Conservation (phyloP, 2,329 filamentous ascomycete species). For the Pestalotiopsis sp. region DNA sequence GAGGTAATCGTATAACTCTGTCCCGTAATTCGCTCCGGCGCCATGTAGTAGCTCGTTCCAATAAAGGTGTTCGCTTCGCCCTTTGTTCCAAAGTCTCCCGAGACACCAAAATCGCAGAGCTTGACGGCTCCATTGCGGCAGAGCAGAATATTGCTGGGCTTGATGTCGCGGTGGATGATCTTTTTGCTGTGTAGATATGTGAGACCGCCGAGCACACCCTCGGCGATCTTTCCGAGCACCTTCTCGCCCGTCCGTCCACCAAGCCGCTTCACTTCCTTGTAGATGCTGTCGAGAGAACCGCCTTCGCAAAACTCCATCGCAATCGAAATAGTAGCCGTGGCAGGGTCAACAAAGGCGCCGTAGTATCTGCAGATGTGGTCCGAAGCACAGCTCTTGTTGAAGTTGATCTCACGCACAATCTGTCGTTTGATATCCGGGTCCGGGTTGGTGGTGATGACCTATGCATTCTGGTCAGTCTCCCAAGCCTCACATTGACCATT, state of each 20-base stretch:
- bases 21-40: slow-evolving; percentile 94
- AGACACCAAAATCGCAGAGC: slow-evolving; percentile 97
- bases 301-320: slow-evolving; percentile 99
- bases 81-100: slow-evolving; percentile 96
- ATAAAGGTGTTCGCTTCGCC: slow-evolving; percentile 99
- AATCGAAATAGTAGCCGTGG: slow-evolving; percentile 96
- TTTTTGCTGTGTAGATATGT: slow-evolving; percentile 95
- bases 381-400: slow-evolving; percentile 97
- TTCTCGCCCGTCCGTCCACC: slow-evolving; percentile 96
- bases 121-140: slow-evolving; percentile 94
- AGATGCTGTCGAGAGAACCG: slow-evolving; percentile 93
- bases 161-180: slow-evolving; percentile 99
- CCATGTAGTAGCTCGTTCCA: slow-evolving; percentile 99
- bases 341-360: slow-evolving; percentile 92
- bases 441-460: slow-evolving; percentile 98
- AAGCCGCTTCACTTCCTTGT: slow-evolving; percentile 94
- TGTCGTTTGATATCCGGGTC: slow-evolving; percentile 98
- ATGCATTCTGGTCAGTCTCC: background rate
- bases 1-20: slow-evolving; percentile 98
- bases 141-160: slow-evolving; percentile 94
- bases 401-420: slow-evolving; percentile 92
- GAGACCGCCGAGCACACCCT: slow-evolving; percentile 89
- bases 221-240: slow-evolving; percentile 93
- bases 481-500: background rate
- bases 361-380: slow-evolving; percentile 98